Evolutionary conservation across 441 rosid genomes (phyloP), one percentile per base, ranked within the genome.

Genomic region (Bruguiera hainesii): DNA sequence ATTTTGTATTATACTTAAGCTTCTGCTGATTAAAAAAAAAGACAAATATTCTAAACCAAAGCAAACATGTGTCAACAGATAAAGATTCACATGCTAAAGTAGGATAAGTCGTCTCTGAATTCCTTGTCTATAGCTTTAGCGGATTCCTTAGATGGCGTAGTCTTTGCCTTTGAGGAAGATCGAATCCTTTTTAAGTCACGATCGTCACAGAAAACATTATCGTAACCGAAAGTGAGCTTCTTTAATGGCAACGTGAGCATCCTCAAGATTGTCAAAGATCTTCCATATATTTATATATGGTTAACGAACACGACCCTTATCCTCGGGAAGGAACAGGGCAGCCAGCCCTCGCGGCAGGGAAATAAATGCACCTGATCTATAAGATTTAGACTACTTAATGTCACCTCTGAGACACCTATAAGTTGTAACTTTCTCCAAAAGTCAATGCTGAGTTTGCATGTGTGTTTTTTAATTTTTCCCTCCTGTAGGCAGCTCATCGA

Each of bases 181-280:
- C 11, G 8, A 8, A 26, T 19, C 19, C 9, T 25, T 18, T 23
- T 56, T 26, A 7, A 29, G 39, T 64, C 68, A 5, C 52, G 3
- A 48, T 73, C 49, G 21, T 42, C 4, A 51, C 9, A 1, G 39
- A 6, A 16, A 28, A 28, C 25, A 42, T 67, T 13, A 26, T 63
- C 33, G 25, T 7, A 52, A 73, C 67, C 70, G 73, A 74, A 74
- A 69, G 73, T 69, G 76, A 73, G 50, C 13, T 48, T 48, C 31
- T 57, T 25, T 63, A 42, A 64, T 23, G 37, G 10, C 56, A 46
- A 28, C 57, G 63, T 23, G 18, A 55, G 53, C 35, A 60, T 51
- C 39, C 25, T n/a, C 13, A 39, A 29, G 60, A 3, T 37, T 73
- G 65, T 74, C 73, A 70, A 70, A 70, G 68, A 75, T 66, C n/a